Conservation (phyloP, 371 early-diverging fungal genomes). For the Mortierella sp. region DNA sequence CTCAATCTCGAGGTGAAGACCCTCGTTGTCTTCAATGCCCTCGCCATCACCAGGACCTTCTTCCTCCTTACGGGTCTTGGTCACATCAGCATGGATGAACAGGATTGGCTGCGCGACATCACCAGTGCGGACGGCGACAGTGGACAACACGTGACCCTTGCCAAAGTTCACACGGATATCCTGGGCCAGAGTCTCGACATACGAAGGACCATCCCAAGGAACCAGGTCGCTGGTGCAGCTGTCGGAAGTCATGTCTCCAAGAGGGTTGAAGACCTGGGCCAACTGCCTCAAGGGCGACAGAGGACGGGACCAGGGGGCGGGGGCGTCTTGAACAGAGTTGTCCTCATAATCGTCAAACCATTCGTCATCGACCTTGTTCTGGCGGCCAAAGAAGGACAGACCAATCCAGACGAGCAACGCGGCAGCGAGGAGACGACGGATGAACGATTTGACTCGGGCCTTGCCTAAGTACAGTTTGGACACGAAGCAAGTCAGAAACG, state of each 20-base stretch:
- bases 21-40: slow-evolving; percentile 17
- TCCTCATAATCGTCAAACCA: neutral
- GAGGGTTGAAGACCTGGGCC: neutral
- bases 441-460: slow-evolving; percentile 14
- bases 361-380: slow-evolving; percentile 4
- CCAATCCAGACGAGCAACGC: slow-evolving; percentile 14
- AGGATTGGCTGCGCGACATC: slow-evolving; percentile 20
- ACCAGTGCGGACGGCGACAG: slow-evolving; percentile 20
- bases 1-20: slow-evolving; percentile 25
- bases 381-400: slow-evolving; percentile 15
- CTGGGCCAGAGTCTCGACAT: slow-evolving; percentile 3
- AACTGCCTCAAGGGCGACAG: neutral
- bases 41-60: slow-evolving; percentile 13
- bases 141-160: slow-evolving; percentile 24
- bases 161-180: slow-evolving; percentile 26
- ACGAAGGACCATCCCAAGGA: slow-evolving; percentile 26
- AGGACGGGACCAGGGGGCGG: neutral
- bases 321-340: neutral
- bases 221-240: slow-evolving; percentile 21
- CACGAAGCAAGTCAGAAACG: neutral
- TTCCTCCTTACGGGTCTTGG: slow-evolving; percentile 14
- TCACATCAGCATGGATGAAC: slow-evolving; percentile 33
- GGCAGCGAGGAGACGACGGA: slow-evolving; percentile 13
- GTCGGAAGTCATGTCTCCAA: neutral
- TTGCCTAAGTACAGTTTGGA: slow-evolving; percentile 16